Percentiles rank a stretch among this genome's conserved stretches.
Evolutionary conservation across 2,329 filamentous ascomycete species (phyloP).

Genomic region (Parasarocladium wereldwijsianum): DNA sequence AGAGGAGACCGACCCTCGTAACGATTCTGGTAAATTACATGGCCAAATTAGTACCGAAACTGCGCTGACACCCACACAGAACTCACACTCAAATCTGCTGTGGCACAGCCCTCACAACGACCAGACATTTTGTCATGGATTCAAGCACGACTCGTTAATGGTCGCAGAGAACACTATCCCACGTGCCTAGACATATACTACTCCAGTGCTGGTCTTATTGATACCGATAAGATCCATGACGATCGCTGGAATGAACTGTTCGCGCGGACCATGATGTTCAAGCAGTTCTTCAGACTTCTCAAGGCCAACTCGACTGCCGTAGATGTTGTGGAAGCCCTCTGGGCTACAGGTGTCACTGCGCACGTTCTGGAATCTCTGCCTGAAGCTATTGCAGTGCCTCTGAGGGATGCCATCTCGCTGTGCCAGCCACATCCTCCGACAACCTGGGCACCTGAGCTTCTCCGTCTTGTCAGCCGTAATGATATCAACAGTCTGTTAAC

Average conservation of each 20-base stretch:
- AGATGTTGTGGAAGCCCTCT: slow-evolving; percentile 60
- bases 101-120: slow-evolving; percentile 18
- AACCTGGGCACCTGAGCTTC: slow-evolving; percentile 55
- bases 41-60: not conserved
- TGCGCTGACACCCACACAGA: slow-evolving; percentile 12
- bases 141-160: slow-evolving; percentile 27
- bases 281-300: slow-evolving; percentile 48
- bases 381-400: slow-evolving; percentile 63
- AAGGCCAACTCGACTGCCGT: slow-evolving; percentile 34
- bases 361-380: slow-evolving; percentile 69
- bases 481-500: slow-evolving; percentile 59
- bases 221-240: slow-evolving; percentile 20
- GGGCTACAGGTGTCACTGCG: slow-evolving; percentile 50
- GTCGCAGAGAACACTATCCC: slow-evolving; percentile 21
- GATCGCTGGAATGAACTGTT: slow-evolving; percentile 33
- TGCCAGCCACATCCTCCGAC: slow-evolving; percentile 73
- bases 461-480: slow-evolving; percentile 65
- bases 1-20: slow-evolving; percentile 23
- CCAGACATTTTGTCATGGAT: slow-evolving; percentile 39
- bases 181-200: slow-evolving; percentile 31
- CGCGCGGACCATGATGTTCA: slow-evolving; percentile 56
- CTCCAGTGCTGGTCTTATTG: slow-evolving; percentile 18
- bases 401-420: slow-evolving; percentile 71
- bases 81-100: slow-evolving; percentile 16
- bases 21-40: slow-evolving; percentile 11